These are phyloP conservation scores for Haplosporangium sp. DNA, from an alignment of 371 early-diverging fungal genomes.

Conservation along the genomic window DNA sequence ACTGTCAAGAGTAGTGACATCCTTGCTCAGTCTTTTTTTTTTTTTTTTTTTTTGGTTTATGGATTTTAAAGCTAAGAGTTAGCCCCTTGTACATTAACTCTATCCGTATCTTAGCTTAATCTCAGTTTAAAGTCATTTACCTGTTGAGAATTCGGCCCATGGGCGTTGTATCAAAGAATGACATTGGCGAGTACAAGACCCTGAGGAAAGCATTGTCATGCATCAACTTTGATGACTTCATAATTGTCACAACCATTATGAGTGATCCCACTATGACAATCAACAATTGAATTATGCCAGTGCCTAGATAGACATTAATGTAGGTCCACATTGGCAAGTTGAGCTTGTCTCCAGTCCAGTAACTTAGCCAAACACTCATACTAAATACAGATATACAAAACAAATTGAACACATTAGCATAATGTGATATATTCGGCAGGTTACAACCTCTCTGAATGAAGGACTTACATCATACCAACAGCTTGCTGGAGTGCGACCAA, in stretches of 20 bases:
- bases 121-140: constrained; percentile 19
- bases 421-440: neutral
- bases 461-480: constrained; percentile 42
- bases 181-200: constrained; percentile 74
- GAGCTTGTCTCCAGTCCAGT: constrained; percentile 32
- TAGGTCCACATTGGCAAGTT: constrained; percentile 31
- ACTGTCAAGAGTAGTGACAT: constrained; percentile 86
- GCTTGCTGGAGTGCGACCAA: constrained; percentile 32
- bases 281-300: constrained; percentile 28
- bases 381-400: constrained; percentile 8
- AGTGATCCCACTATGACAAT: constrained; percentile 37
- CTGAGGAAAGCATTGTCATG: constrained; percentile 39
- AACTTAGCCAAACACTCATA: constrained; percentile 48
- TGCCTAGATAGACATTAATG: constrained; percentile 42
- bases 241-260: constrained; percentile 30
- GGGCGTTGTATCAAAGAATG: constrained; percentile 84
- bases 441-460: no score
- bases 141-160: constrained; percentile 80
- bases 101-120: neutral
- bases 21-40: constrained; percentile 85
- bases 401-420: neutral
- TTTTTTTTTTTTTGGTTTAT: no score
- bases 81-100: neutral
- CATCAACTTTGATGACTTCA: constrained; percentile 24
- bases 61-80: neutral